Conservation (phyloP, 495 filamentous ascomycete genomes). For the Penicillium riverlandense region DNA sequence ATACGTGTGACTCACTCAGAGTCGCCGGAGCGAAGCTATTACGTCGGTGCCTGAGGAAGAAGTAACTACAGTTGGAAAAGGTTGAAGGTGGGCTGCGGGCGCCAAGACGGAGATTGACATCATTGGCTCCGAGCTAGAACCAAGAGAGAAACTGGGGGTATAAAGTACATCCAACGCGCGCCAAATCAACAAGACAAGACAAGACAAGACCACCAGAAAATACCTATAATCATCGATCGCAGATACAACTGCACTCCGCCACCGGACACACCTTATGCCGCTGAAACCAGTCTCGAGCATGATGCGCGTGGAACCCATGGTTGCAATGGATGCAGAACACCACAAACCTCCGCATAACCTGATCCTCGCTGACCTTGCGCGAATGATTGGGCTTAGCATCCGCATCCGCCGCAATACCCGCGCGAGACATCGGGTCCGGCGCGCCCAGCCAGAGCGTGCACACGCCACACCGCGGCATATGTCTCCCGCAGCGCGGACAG, state of each 20-base stretch:
- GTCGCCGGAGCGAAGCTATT: not conserved
- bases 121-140: not conserved
- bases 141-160: not conserved
- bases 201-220: not conserved
- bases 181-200: not conserved
- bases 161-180: not conserved
- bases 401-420: constrained; percentile 45
- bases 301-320: constrained; percentile 84
- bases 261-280: constrained; percentile 78
- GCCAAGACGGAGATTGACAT: not conserved
- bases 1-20: not conserved
- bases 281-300: constrained; percentile 82
- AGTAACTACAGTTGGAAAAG: too few species aligned
- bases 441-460: constrained; percentile 82
- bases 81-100: too few species aligned
- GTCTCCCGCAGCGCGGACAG: constrained; percentile 80
- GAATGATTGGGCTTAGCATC: constrained; percentile 13
- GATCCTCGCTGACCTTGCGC: constrained; percentile 21
- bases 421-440: constrained; percentile 58
- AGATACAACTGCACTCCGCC: constrained; percentile 81
- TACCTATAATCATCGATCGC: constrained; percentile 36
- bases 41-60: not conserved
- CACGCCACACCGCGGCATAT: constrained; percentile 82
- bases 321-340: constrained; percentile 84
- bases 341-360: constrained; percentile 47